Evolutionary conservation across 2,329 filamentous ascomycete species (phyloP).

Genomic region (Botrytis deweyae): DNA sequence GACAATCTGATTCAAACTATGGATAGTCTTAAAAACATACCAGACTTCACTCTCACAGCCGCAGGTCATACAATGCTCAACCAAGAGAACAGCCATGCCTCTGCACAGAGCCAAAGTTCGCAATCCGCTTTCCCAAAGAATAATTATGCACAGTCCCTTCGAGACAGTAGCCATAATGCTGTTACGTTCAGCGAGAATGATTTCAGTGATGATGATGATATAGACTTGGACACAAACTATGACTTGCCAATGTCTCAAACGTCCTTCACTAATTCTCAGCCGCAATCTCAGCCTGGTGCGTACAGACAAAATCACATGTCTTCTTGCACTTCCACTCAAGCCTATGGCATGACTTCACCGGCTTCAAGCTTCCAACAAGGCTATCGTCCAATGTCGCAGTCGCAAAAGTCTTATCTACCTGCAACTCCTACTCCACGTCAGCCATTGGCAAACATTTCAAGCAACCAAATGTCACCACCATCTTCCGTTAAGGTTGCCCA

Average conservation of each 20-base stretch:
- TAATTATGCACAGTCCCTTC: background rate
- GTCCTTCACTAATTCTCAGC: background rate
- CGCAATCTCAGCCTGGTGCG: background rate
- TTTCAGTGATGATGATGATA: slow-evolving; percentile 4
- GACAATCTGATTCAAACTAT: background rate
- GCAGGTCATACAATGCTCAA: background rate
- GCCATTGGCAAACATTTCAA: background rate
- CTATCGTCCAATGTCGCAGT: background rate
- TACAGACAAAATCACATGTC: background rate
- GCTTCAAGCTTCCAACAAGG: background rate
- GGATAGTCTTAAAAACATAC: background rate
- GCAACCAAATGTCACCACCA: background rate
- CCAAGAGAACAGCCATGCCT: background rate
- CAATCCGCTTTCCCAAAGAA: background rate
- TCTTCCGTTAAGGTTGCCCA: background rate
- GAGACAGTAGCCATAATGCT: background rate
- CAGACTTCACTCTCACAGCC: background rate
- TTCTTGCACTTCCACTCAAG: background rate
- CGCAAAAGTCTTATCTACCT: background rate
- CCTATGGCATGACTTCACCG: background rate
- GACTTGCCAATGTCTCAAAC: background rate
- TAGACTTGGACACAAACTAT: background rate
- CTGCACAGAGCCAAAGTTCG: background rate
- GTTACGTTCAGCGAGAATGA: background rate
- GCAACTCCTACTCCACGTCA: background rate